Percentiles rank a stretch among this genome's conserved stretches.
These are phyloP conservation scores for Paraleonurus japonicus DNA, from an alignment of 257 asterid species.

Conservation along the genomic window DNA sequence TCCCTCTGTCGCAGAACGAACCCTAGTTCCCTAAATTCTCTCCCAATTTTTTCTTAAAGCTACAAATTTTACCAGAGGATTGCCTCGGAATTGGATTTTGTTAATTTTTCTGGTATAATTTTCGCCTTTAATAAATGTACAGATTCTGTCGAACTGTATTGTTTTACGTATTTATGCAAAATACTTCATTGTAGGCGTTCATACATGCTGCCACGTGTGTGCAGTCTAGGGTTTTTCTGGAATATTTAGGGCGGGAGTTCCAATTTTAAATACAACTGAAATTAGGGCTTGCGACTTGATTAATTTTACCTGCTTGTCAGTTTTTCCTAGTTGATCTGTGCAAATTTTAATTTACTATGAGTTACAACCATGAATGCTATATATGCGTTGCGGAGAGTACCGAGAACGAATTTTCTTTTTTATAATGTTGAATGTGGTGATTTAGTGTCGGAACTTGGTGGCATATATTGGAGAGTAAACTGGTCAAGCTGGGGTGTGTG, in stretches of 20 bases:
- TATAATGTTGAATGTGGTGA: not conserved
- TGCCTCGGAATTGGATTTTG: not conserved
- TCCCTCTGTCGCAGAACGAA: not conserved
- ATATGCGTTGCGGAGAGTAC: not conserved
- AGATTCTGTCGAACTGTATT: not conserved
- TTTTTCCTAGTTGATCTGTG: not conserved
- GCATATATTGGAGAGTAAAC: not conserved
- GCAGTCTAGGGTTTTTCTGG: not conserved
- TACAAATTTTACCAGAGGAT: not conserved
- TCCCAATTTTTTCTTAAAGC: not conserved
- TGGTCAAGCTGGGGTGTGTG: slow-evolving; percentile 27
- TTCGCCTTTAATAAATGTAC: not conserved
- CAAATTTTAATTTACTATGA: not conserved
- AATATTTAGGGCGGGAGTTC: not conserved
- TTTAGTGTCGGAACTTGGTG: slow-evolving; percentile 11
- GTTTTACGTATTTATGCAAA: not conserved
- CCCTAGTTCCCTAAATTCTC: slow-evolving; percentile 4
- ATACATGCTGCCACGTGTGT: not conserved
- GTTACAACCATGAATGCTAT: not conserved
- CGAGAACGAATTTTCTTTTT: not conserved
- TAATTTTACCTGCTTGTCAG: not conserved
- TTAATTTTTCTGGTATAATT: not conserved
- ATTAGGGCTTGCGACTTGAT: slow-evolving; percentile 18
- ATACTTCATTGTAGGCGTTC: not conserved
- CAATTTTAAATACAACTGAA: not conserved